Evolutionary conservation across 768 basidiomycete species (phyloP), one percentile per base, ranked within the genome.

Genomic region (Piloderma croceum): DNA sequence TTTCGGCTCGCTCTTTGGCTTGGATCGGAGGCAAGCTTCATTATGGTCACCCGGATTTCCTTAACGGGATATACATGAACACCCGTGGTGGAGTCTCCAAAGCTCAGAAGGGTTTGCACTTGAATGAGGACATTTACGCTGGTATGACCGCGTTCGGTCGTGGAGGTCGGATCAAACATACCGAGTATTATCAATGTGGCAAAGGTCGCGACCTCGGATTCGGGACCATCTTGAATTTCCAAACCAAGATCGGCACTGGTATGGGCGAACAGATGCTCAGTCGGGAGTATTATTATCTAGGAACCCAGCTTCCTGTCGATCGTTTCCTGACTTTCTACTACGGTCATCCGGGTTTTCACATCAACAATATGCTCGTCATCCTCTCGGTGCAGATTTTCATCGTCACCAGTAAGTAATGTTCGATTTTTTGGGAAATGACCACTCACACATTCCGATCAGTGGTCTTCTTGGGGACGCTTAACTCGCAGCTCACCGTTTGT

Each of bases 191-290:
- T 61, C 94, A 97, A 66, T 98, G 94, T 57, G 93, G 94, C 36
- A 97, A 98, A 65, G 96, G 96, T 41, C 84, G 96, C 63, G 96
- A 98, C 71, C 79, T 99, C 45, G 96, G 96, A 19, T 98, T 99
- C 62, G 94, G 94, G 23, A 99, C 96, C 17, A 98, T 98, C 56
- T 68, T 99, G 54, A 99, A 99, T 65, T 99, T 99, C 85, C 87
- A 91, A 74, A 99, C 96, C 42, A 99, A 99, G 78, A 93, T 99
- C 54, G 94, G 96, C 10, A 98, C 93, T n/a, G 96, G 96, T 62
- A 99, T 99, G 96, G 96, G 96, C 25, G 96, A 99, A 61, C 96
- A 99, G 64, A 90, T 98, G 90, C 76, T 99, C 55, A 96, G 91
- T 67, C 81, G 96, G 47, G 96, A 98, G 65, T 98, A 99, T 62